Conservation (phyloP, 179 eudicot genomes). For the Spinacia oleracea region DNA sequence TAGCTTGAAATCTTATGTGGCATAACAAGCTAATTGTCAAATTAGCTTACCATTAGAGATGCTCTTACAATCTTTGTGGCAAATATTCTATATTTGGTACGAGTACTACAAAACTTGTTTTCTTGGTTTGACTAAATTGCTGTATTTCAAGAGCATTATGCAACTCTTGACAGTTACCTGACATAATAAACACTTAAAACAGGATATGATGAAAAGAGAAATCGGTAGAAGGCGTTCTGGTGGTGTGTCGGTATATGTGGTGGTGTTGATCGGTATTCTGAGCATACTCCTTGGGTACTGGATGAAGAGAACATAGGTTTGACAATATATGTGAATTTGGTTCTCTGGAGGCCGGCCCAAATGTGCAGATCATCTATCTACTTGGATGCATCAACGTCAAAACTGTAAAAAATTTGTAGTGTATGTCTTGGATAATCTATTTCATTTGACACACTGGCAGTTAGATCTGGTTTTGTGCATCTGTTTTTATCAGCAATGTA, state of each 20-base stretch:
- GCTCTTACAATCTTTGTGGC: background rate
- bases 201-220: slow-evolving; percentile 70
- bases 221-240: slow-evolving; percentile 47
- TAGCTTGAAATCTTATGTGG: too few species aligned
- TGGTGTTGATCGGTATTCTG: slow-evolving; percentile 58
- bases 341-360: slow-evolving; percentile 10
- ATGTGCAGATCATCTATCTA: background rate
- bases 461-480: background rate
- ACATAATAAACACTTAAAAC: slow-evolving; percentile 18
- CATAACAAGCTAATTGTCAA: too few species aligned
- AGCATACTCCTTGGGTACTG: slow-evolving; percentile 70
- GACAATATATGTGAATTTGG: background rate
- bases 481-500: slow-evolving; percentile 2
- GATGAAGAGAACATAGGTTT: slow-evolving; percentile 33
- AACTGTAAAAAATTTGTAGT: slow-evolving; percentile 33
- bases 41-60: too few species aligned
- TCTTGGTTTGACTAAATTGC: background rate
- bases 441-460: background rate
- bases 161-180: background rate
- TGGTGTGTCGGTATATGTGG: slow-evolving; percentile 52
- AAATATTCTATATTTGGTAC: too few species aligned
- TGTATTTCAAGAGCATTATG: background rate
- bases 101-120: too few species aligned
- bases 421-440: slow-evolving; percentile 12
- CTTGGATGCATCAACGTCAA: slow-evolving; percentile 14